Base-by-base conservation (phyloP, 352 stramenopile genomes). In the Phytophthora sp. region DNA sequence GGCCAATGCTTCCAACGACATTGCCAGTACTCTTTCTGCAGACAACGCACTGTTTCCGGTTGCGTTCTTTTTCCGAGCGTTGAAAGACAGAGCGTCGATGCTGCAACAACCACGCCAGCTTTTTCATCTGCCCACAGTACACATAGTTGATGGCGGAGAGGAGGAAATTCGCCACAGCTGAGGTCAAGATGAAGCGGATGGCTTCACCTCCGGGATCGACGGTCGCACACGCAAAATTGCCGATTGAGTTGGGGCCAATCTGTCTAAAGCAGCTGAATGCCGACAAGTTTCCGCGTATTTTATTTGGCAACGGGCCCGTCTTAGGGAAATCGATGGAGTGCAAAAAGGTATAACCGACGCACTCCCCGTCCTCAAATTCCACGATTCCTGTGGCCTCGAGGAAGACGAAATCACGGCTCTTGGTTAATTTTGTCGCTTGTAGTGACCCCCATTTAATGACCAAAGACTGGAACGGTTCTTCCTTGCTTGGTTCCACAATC, bases 51-150 rank as follows among this genome's bases (percentile, higher is more conserved):
- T 57, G 21, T n/a, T 53, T 62, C 20, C 36, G 30, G 0, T 38
- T 33, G 4, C 16, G 33, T 31, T 41, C 21, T 18, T 53, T 59
- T 0, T 23, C 49, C 7, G 56, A 27, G 30, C 45, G 50, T 6
- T 50, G n/a, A 27, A 68, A 63, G 1, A 36, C 21, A 2, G 42
- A 55, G 6, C 47, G 53, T 20, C 61, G 53, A 13, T 61, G 45
- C 16, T 76, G 44, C 6, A 70, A 35, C n/a, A 70, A 50, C 77
- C 79, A 88, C 52, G 73, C 53, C 20, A 86, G 57, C 54, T 86
- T 89, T 44, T 82, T 80, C 73, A 82, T 82, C 39, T 82, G 73
- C 0, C 69, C 73, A 44, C 75, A 88, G 30, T 82, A 66, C 26
- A 79, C 69, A 50, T 76, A 71, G n/a, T 66, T 63, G 6, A 57